Evolutionary conservation across 1,139 yeast species (phyloP).

Genomic region (Saccharomyces hybrid): DNA sequence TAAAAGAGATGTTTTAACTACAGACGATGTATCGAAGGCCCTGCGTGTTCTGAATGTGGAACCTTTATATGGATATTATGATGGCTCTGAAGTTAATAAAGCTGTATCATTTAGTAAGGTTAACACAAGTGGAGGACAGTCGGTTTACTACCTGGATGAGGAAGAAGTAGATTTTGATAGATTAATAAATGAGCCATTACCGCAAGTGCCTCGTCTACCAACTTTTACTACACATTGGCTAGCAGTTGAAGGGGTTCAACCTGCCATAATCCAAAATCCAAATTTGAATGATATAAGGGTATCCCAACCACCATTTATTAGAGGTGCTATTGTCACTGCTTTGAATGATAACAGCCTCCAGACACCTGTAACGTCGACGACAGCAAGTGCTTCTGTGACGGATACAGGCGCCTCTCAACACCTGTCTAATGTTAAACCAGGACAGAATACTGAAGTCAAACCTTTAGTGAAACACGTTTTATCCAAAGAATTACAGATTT

Average conservation of each 20-base stretch:
- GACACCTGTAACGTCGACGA: conserved; percentile 21
- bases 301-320: conserved; percentile 50
- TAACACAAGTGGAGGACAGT: conserved; percentile 41
- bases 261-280: conserved; percentile 96
- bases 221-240: conserved; percentile 97
- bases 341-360: conserved; percentile 32
- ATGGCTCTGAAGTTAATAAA: conserved; percentile 24
- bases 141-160: conserved; percentile 82
- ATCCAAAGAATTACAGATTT: conserved; percentile 86
- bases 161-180: conserved; percentile 92
- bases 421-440: conserved; percentile 35
- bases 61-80: conserved; percentile 66
- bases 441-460: conserved; percentile 64
- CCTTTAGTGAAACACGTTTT: conserved; percentile 95
- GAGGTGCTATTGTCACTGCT: conserved; percentile 61
- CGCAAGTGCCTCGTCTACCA: conserved; percentile 87
- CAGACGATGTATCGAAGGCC: conserved; percentile 77
- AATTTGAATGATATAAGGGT: conserved; percentile 63
- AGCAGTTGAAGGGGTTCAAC: conserved; percentile 98
- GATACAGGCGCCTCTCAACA: conserved; percentile 22
- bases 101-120: conserved; percentile 36
- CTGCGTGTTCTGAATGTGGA: conserved; percentile 81
- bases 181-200: conserved; percentile 86
- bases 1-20: conserved; percentile 71
- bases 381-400: conserved; percentile 7